Evolutionary conservation across 768 basidiomycete species (phyloP).

Genomic region (Xerocomellus amylosporus): DNA sequence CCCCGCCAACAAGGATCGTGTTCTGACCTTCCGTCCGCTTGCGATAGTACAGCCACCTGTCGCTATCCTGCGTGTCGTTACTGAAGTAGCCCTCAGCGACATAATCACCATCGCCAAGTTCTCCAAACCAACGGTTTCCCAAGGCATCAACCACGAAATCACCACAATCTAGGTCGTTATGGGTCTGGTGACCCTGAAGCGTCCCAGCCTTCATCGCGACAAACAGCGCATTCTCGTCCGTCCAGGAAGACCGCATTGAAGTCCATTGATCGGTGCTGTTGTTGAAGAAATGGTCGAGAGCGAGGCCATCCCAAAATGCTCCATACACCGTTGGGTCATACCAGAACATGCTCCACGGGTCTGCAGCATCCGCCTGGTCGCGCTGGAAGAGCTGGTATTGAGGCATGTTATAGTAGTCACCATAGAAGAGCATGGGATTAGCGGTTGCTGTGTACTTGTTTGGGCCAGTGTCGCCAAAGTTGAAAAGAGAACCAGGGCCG

Average conservation of each 20-base stretch:
- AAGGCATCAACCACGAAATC: constrained; percentile 95
- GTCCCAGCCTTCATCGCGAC: constrained; percentile 88
- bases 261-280: constrained; percentile 77
- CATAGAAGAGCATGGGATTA: constrained; percentile 82
- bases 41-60: constrained; percentile 90
- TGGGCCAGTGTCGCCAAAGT: constrained; percentile 61
- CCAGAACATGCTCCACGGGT: constrained; percentile 92
- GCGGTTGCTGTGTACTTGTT: constrained; percentile 96
- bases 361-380: constrained; percentile 77
- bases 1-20: constrained; percentile 70
- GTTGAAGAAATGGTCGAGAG: constrained; percentile 82
- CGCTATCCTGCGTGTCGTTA: constrained; percentile 61
- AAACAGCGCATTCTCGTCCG: constrained; percentile 76
- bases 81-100: constrained; percentile 73
- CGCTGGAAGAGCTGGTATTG: constrained; percentile 86
- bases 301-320: constrained; percentile 86
- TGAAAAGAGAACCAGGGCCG: constrained; percentile 84
- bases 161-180: constrained; percentile 91
- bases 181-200: constrained; percentile 83
- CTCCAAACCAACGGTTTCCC: constrained; percentile 93
- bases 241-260: constrained; percentile 91
- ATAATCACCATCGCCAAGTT: constrained; percentile 90
- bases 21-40: constrained; percentile 98
- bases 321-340: constrained; percentile 81
- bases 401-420: constrained; percentile 63